Evolutionary conservation across 2,329 filamentous ascomycete species (phyloP).

Genomic region (Colletotrichum sp.): DNA sequence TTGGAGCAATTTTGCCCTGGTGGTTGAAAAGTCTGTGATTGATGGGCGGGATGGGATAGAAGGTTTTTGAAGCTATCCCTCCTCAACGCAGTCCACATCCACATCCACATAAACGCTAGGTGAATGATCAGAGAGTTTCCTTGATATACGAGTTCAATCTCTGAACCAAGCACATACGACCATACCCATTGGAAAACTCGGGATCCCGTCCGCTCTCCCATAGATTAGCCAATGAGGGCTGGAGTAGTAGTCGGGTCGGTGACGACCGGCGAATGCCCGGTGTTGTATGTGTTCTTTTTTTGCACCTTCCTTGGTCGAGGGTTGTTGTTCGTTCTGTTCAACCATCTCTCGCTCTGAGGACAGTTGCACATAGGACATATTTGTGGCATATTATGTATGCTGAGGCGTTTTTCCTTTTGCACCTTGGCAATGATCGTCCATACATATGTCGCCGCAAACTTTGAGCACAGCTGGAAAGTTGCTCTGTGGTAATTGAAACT

Average conservation of each 20-base stretch:
- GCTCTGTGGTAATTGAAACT: background rate
- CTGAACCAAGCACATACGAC: accelerated
- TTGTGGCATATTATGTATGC: background rate
- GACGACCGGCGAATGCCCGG: background rate
- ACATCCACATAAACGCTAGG: background rate
- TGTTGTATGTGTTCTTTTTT: background rate
- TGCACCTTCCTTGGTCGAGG: background rate
- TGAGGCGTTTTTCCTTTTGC: background rate
- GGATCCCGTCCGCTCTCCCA: background rate
- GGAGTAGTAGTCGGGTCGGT: too few species aligned
- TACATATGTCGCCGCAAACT: background rate
- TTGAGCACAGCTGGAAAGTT: background rate
- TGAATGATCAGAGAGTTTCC: background rate
- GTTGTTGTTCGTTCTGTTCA: background rate
- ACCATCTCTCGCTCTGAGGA: background rate
- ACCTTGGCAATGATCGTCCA: background rate
- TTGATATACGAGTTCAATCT: background rate
- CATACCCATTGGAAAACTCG: background rate
- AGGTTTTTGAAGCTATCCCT: background rate
- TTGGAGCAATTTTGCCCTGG: background rate
- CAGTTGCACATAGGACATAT: background rate
- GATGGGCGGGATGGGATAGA: background rate
- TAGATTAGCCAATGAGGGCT: too few species aligned
- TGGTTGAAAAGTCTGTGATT: background rate
- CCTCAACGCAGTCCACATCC: background rate